A percentile compares a stretch with the other conserved stretches of the same genome.
Conservation (phyloP, 208 protist genomes). For the Trypanosoma avium region DNA sequence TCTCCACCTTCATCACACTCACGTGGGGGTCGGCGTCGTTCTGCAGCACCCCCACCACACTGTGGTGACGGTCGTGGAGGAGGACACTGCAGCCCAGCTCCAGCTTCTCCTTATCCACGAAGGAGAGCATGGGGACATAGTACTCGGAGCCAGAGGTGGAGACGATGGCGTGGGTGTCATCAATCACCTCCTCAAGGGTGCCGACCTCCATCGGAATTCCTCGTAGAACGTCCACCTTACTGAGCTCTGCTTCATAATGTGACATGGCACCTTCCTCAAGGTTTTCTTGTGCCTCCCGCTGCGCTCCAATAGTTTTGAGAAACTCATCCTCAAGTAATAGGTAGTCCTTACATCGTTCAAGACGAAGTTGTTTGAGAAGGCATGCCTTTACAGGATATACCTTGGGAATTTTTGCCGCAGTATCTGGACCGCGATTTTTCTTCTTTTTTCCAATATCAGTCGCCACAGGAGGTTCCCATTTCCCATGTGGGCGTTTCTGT, state of each 20-base stretch:
- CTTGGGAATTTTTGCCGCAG: constrained; percentile 76
- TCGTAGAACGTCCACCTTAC: constrained; percentile 97
- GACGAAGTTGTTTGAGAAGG: constrained; percentile 96
- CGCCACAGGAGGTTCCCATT: constrained; percentile 96
- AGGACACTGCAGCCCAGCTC: constrained; percentile 97
- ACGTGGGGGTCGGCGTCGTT: constrained; percentile 99
- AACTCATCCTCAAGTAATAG: constrained; percentile 99
- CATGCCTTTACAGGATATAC: constrained; percentile 97
- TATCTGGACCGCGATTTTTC: constrained; percentile 81
- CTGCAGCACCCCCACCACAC: constrained; percentile 97
- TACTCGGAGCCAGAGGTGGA: constrained; percentile 96
- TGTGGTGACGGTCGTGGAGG: constrained; percentile 96
- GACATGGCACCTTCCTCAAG: constrained; percentile 79
- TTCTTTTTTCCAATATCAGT: constrained; percentile 92
- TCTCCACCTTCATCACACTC: constrained; percentile 99
- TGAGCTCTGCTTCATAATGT: constrained; percentile 93
- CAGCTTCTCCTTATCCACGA: constrained; percentile 99
- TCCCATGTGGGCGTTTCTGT: constrained; percentile 58
- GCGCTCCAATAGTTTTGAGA: constrained; percentile 87
- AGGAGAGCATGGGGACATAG: constrained; percentile 99
- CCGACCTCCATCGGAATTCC: constrained; percentile 98
- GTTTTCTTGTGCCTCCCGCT: constrained; percentile 80
- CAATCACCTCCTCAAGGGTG: constrained; percentile 99
- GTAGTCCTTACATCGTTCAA: constrained; percentile 99
- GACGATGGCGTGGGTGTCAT: constrained; percentile 99